Evolutionary conservation across 106 monocot species (phyloP).

Genomic region (Acorus calamus): DNA sequence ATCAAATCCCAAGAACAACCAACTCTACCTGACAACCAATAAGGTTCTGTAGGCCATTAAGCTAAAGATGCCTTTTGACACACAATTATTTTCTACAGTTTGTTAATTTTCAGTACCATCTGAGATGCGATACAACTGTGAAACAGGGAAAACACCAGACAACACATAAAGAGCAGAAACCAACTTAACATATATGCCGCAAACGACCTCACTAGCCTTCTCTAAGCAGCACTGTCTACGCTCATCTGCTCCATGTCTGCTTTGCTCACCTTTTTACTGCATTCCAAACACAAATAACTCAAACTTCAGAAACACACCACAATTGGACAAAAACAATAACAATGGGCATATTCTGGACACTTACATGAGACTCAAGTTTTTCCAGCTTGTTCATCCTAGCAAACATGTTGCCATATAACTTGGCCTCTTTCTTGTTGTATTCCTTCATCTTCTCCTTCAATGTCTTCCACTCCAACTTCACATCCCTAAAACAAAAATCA

Average conservation of each 20-base stretch:
- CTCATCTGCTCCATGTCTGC: slow-evolving; percentile 36
- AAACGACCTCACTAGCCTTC: neutral
- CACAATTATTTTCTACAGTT: too few relatives aligned
- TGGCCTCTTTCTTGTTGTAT: slow-evolving; percentile 63
- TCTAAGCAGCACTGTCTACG: slow-evolving; percentile 39
- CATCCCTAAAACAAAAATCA: slow-evolving; percentile 31
- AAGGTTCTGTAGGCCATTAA: too few relatives aligned
- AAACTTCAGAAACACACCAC: too few relatives aligned
- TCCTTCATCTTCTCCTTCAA: slow-evolving; percentile 70
- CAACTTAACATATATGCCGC: neutral
- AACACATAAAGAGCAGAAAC: too few relatives aligned
- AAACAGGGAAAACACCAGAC: too few relatives aligned
- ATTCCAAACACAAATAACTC: too few relatives aligned
- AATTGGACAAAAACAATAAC: too few relatives aligned
- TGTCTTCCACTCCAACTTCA: slow-evolving; percentile 53
- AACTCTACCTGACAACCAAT: too few relatives aligned
- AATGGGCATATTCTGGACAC: neutral
- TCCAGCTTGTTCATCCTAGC: slow-evolving; percentile 58
- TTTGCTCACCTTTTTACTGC: slow-evolving; percentile 1
- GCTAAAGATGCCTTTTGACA: too few relatives aligned
- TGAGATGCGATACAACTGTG: too few relatives aligned
- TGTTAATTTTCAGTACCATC: too few relatives aligned
- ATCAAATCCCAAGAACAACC: too few relatives aligned
- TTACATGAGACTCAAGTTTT: slow-evolving; percentile 39
- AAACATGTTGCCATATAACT: slow-evolving; percentile 78